These are phyloP conservation scores for Xylariomycetidae sp. DNA, from an alignment of 2,329 filamentous ascomycete species.

Conservation along the genomic window DNA sequence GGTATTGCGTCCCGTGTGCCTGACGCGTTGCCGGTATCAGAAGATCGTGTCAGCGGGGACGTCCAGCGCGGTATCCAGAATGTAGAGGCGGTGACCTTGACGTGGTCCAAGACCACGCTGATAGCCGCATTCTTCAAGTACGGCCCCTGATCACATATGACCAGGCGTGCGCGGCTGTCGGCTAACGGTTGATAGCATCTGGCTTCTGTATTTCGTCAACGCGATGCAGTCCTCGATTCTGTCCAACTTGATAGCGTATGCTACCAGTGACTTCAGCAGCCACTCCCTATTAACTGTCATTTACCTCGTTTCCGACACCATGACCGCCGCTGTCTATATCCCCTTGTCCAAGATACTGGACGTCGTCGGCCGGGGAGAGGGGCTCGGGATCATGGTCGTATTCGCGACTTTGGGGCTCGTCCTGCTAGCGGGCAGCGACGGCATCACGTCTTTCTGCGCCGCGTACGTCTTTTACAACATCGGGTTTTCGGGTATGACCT, in stretches of 20 bases:
- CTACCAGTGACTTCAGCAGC: conserved; percentile 35
- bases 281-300: conserved; percentile 43
- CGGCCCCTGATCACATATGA: no score
- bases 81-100: no score
- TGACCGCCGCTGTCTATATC: conserved; percentile 49
- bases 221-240: conserved; percentile 33
- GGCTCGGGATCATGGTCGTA: conserved; percentile 44
- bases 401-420: conserved; percentile 42
- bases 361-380: conserved; percentile 54
- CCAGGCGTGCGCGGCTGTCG: no score
- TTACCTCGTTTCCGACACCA: conserved; percentile 40
- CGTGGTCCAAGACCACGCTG: no score
- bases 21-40: no score
- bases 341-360: conserved; percentile 56
- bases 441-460: conserved; percentile 34
- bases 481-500: conserved; percentile 51
- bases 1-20: no score
- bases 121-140: no score
- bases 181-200: no score
- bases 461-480: conserved; percentile 54
- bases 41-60: no score
- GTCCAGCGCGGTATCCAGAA: no score
- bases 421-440: conserved; percentile 52
- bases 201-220: conserved; percentile 36
- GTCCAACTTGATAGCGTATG: conserved; percentile 30